These are phyloP conservation scores for Sporobolus alterniflorus DNA, from an alignment of 202 grass and related monocot species.

Conservation along the genomic window DNA sequence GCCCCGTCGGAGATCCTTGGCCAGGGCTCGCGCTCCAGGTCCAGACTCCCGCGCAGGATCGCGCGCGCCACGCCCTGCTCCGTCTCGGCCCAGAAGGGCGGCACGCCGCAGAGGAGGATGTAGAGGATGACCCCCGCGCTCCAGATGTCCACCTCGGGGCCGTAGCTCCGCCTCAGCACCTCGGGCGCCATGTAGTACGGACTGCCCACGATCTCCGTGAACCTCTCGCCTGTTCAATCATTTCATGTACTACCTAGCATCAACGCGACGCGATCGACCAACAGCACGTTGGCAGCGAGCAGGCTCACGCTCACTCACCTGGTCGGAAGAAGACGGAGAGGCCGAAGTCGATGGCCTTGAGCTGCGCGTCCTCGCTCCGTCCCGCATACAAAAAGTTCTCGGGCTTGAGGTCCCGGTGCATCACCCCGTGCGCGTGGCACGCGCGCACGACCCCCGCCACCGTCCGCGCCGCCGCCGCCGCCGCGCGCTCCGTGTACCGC, in stretches of 20 bases:
- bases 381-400: conserved; percentile 75
- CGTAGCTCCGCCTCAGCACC: conserved; percentile 57
- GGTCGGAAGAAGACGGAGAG: conserved; percentile 89
- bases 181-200: conserved; percentile 76
- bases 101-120: conserved; percentile 66
- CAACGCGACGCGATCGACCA: too few species aligned
- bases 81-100: conserved; percentile 63
- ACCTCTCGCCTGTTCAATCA: conserved; percentile 47
- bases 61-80: conserved; percentile 78
- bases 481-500: conserved; percentile 86
- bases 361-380: conserved; percentile 58
- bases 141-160: conserved; percentile 62
- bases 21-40: conserved; percentile 69
- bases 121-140: conserved; percentile 66
- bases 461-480: conserved; percentile 50
- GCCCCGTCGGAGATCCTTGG: conserved; percentile 63
- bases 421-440: conserved; percentile 70
- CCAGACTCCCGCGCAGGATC: conserved; percentile 58
- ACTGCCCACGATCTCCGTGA: conserved; percentile 70
- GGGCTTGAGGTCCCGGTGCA: conserved; percentile 82
- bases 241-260: too few species aligned
- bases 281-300: too few species aligned
- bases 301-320: too few species aligned
- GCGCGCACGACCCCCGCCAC: conserved; percentile 71
- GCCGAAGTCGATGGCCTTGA: conserved; percentile 92